Conservation (phyloP, 169 alveolate genomes). For the Perkinsus chesapeaki region DNA sequence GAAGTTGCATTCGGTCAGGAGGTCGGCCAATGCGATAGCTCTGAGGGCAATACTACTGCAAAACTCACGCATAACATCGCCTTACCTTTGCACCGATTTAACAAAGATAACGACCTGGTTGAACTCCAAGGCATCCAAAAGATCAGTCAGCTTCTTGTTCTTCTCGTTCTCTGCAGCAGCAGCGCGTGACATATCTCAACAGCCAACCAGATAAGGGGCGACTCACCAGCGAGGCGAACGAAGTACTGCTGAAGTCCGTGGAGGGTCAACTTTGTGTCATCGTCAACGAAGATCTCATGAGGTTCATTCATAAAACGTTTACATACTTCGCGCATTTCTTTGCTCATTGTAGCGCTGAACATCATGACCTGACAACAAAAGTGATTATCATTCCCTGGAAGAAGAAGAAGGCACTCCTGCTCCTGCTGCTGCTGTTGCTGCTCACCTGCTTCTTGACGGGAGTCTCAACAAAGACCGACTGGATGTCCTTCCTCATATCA, state of each 20-base stretch:
- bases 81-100: constrained; percentile 64
- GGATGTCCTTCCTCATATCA: constrained; percentile 98
- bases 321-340: constrained; percentile 90
- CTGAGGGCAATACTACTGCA: constrained; percentile 34
- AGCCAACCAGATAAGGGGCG: background rate
- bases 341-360: constrained; percentile 96
- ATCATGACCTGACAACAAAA: constrained; percentile 66
- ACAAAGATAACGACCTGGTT: constrained; percentile 97
- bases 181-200: background rate
- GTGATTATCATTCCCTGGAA: background rate
- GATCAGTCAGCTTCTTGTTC: constrained; percentile 89
- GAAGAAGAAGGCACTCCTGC: background rate
- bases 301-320: constrained; percentile 89
- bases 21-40: constrained; percentile 89
- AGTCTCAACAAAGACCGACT: constrained; percentile 89
- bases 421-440: background rate
- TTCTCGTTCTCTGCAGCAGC: constrained; percentile 84
- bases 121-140: constrained; percentile 93
- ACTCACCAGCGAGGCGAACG: constrained; percentile 74
- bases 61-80: background rate
- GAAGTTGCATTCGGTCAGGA: constrained; percentile 92
- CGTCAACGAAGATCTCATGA: constrained; percentile 93
- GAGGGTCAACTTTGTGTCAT: constrained; percentile 94
- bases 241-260: constrained; percentile 98
- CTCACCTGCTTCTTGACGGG: constrained; percentile 94